Evolutionary conservation across 352 stramenopile genomes (phyloP).

Genomic region (Globisporangium yorkense): DNA sequence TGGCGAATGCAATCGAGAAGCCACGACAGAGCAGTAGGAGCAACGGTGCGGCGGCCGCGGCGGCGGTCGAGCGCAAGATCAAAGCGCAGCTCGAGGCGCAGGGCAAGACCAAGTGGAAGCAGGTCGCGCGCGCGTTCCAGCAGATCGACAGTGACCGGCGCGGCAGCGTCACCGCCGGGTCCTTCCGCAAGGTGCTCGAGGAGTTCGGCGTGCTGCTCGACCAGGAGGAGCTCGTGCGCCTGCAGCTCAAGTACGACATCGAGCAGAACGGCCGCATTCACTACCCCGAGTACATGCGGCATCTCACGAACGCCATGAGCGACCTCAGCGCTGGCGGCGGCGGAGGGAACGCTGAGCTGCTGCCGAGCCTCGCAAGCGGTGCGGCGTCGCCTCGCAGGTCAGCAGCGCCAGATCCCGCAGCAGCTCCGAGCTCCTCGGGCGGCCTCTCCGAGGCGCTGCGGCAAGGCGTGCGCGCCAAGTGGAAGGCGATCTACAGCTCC

Average conservation of each 20-base stretch:
- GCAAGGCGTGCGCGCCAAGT: slow-evolving; percentile 51
- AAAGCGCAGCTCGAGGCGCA: slow-evolving; percentile 41
- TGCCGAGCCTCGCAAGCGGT: slow-evolving; percentile 21
- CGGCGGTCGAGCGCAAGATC: slow-evolving; percentile 57
- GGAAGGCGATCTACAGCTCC: slow-evolving; percentile 67
- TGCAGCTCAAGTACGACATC: slow-evolving; percentile 76
- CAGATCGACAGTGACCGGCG: slow-evolving; percentile 50
- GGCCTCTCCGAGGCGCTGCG: slow-evolving; percentile 41
- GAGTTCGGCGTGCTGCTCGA: slow-evolving; percentile 46
- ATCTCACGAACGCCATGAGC: slow-evolving; percentile 54
- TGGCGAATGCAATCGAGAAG: slow-evolving; percentile 37
- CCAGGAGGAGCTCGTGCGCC: slow-evolving; percentile 51
- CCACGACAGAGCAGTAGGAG: slow-evolving; percentile 10
- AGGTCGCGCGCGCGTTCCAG: slow-evolving; percentile 49
- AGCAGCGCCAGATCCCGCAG: neutral
- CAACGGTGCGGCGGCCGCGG: slow-evolving; percentile 26
- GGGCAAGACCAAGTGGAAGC: slow-evolving; percentile 53
- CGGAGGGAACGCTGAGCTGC: slow-evolving; percentile 2
- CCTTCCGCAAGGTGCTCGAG: slow-evolving; percentile 60
- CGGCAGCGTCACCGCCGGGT: slow-evolving; percentile 34
- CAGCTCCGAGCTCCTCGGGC: neutral
- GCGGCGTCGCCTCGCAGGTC: slow-evolving; percentile 3
- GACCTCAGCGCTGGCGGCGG: slow-evolving; percentile 11
- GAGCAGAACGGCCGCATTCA: slow-evolving; percentile 65
- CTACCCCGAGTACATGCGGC: slow-evolving; percentile 56